Percentiles rank a stretch among this genome's conserved stretches.
These are phyloP conservation scores for Paecilomyces dactylethromorphus DNA, from an alignment of 2,329 filamentous ascomycete species.

Conservation along the genomic window DNA sequence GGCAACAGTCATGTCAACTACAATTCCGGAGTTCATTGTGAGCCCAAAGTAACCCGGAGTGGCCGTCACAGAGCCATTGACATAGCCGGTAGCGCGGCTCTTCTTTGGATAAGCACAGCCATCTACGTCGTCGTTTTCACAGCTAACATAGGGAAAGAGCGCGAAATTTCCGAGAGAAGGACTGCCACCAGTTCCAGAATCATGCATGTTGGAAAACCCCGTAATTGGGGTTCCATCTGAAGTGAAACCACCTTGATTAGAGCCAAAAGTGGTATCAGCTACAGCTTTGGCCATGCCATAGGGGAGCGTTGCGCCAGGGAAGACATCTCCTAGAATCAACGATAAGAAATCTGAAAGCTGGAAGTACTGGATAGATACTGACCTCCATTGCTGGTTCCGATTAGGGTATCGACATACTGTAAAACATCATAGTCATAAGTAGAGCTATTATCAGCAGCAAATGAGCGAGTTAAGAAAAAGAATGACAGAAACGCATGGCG, in stretches of 20 bases:
- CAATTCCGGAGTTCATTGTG: conserved; percentile 50
- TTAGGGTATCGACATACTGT: conserved; percentile 45
- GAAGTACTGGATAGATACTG: not conserved
- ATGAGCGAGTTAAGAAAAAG: conserved; percentile 4
- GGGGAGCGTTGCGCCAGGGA: conserved; percentile 49
- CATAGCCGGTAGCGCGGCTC: conserved; percentile 42
- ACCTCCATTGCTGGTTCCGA: conserved; percentile 48
- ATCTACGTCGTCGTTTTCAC: conserved; percentile 54
- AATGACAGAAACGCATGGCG: not conserved
- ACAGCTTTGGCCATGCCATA: conserved; percentile 54
- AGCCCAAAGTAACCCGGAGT: conserved; percentile 61
- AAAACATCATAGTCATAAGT: conserved; percentile 34
- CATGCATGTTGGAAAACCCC: conserved; percentile 47
- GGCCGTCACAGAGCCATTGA: conserved; percentile 48
- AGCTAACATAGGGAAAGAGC: conserved; percentile 60
- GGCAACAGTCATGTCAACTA: conserved; percentile 60
- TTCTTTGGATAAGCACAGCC: conserved; percentile 55
- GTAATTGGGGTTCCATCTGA: conserved; percentile 46
- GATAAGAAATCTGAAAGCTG: not conserved
- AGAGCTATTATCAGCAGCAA: conserved; percentile 4
- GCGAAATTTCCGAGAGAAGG: conserved; percentile 69
- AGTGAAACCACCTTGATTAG: conserved; percentile 51
- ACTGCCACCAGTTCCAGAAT: conserved; percentile 43
- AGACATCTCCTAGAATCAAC: conserved; percentile 44
- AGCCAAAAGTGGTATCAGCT: conserved; percentile 44